Evolutionary conservation across 1,284 basidiomycete genomes (phyloP), one percentile per base, ranked within the genome.

Genomic region (Vanrija sp.): DNA sequence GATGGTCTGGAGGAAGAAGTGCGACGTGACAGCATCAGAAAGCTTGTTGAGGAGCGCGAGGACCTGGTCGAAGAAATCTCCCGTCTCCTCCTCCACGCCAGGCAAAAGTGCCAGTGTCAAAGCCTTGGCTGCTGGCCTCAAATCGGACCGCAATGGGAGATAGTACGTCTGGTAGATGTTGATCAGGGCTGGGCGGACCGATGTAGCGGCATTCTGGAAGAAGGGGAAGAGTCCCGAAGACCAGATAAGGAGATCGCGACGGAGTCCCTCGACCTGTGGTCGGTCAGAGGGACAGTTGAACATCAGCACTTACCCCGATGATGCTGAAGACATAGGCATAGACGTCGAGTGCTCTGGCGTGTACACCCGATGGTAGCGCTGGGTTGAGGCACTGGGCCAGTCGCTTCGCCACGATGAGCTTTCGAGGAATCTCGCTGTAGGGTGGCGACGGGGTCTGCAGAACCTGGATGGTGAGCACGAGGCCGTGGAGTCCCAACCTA

Each of bases 41-140:
- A 98, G 76, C 23, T 83, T 80, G 72, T 93, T 91, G 46, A 98
- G 79, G 6, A 99, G 76, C 24, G 78, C 78, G 24, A 97, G 72
- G n/a, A 94, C 89, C 78, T 90, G 89, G 47, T 98, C 95, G 65
- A 98, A 98, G 76, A 89, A 96, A 73, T 98, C 94, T 3, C 91
- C 89, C 0, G 89, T 91, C 72, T 96, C 94, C 73, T 98, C 94
- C 72, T 97, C 94, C 44, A 97, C 78, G 0, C 93, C 94, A 1
- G 96, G 95, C 6, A 99, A 81, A 18, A 98, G 74, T 0, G 95
- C 89, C 41, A 98, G 81, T 45, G 97, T 90, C 67, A 98, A 87
- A 0, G 95, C 89, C 68, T 95, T 97, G 78, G 89, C 92, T 25
- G 92, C 81, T 6, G 94, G 93, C 19, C 95, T 84, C 16, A 99